These are phyloP conservation scores for Alnus rubra DNA, from an alignment of 306 rosid genomes.

Conservation along the genomic window DNA sequence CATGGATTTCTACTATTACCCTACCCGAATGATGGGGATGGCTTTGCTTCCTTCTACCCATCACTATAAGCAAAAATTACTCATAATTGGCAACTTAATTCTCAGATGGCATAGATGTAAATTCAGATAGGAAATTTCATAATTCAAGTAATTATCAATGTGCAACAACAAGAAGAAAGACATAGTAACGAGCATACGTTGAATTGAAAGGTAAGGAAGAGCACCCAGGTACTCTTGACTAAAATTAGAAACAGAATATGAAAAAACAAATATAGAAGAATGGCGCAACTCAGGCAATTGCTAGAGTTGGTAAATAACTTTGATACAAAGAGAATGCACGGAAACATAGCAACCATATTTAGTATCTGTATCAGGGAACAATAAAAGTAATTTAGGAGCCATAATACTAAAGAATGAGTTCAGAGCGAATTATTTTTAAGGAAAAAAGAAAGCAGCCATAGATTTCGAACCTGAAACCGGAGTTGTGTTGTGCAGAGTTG, in stretches of 20 bases:
- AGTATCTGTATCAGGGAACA: background rate
- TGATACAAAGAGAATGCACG: background rate
- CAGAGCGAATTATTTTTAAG: background rate
- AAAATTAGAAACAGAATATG: background rate
- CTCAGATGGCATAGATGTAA: background rate
- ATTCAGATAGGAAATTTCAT: background rate
- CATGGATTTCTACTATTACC: slow-evolving; percentile 38
- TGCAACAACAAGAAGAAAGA: background rate
- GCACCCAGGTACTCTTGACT: background rate
- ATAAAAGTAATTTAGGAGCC: background rate
- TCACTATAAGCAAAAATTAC: slow-evolving; percentile 30
- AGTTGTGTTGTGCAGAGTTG: background rate
- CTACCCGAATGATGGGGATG: slow-evolving; percentile 71
- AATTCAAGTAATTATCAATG: background rate
- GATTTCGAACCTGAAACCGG: background rate
- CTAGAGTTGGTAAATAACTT: background rate
- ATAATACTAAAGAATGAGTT: background rate
- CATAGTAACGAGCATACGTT: background rate
- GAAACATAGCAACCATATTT: background rate
- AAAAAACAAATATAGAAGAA: background rate
- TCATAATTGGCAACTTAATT: background rate
- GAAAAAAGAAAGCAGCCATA: background rate
- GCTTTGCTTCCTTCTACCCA: slow-evolving; percentile 83
- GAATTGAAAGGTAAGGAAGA: background rate
- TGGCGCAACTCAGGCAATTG: background rate